Base-by-base conservation (phyloP, 768 basidiomycete genomes). In the Auricularia sp. region DNA sequence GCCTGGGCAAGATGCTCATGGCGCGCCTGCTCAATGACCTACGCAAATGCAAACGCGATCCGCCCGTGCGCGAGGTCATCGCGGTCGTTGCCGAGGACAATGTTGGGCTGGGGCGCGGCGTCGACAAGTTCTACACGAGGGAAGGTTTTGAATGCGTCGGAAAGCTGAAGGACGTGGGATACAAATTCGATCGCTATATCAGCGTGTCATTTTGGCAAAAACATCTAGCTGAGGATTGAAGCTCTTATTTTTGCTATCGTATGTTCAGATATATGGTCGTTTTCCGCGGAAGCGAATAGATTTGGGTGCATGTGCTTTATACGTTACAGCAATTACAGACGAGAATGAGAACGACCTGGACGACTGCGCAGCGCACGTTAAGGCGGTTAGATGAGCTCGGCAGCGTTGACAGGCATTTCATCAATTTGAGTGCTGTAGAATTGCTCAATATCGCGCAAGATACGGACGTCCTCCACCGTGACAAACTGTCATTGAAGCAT, bases 401-500 rank as follows among this genome's bases (percentile, higher is more conserved):
- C 95, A 65, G 96, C 95, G 75, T 98, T 97, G 66, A 97, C 90
- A 5, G 92, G 95, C 95, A 98, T 98, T 82, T 98, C 96, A 72
- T 97, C 94, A 71, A 94, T 93, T 72, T 93, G 92, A 66, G 92
- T 94, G 77, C 90, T 90, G 79, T 97, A 98, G 80, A 93, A 98
- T 85, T 93, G 90, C 81, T 97, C 91, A 70, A 98, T 98, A 78
- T 98, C 96, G 68, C 96, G 93, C 62, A 98, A 84, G 73, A 97
- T 96, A 66, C 91, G 91, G 69, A 96, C 93, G 73, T 98, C 95
- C 70, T 97, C 95, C 62, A 95, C 87, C 18, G 94, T 96, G 61
- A 93, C 91, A 70, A 93, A 93, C 91, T 93, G 47, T 4, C 0
- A 33, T 63, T 7, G 62, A 54, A 64, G 36, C 12, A n/a, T 39